These are phyloP conservation scores for Arachis stenosperma DNA, from an alignment of 306 rosid genomes.

Conservation along the genomic window DNA sequence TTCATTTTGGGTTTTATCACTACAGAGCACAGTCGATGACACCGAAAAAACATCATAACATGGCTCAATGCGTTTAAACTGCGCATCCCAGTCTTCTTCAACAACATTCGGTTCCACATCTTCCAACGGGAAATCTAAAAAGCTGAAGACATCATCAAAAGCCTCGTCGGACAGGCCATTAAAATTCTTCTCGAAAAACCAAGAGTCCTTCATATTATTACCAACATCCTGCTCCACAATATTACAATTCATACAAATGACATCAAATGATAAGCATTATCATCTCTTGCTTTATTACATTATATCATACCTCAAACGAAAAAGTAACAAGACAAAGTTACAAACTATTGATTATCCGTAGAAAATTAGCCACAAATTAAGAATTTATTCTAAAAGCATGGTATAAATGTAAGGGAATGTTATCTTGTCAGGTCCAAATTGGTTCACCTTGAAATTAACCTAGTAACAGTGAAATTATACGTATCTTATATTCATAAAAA, in stretches of 20 bases:
- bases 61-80: constrained; percentile 55
- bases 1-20: constrained; percentile 32
- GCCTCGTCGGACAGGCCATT: constrained; percentile 57
- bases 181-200: constrained; percentile 56
- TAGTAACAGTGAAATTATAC: background rate
- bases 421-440: constrained; percentile 17
- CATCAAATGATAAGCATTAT: constrained; percentile 32
- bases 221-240: constrained; percentile 48
- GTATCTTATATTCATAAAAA: constrained; percentile 11
- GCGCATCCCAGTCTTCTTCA: constrained; percentile 67
- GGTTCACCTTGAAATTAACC: constrained; percentile 24
- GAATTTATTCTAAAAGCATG: constrained; percentile 18
- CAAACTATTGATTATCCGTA: background rate
- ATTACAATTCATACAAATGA: background rate
- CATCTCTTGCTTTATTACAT: constrained; percentile 25
- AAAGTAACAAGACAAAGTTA: constrained; percentile 1
- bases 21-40: constrained; percentile 39
- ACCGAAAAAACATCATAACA: constrained; percentile 51
- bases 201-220: constrained; percentile 57
- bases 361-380: constrained; percentile 24
- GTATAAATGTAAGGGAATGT: constrained; percentile 20
- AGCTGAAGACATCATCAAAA: constrained; percentile 48
- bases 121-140: constrained; percentile 75
- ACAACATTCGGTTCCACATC: constrained; percentile 58
- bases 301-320: constrained; percentile 2